phyloP scores from a whole-genome alignment of 2,329 filamentous ascomycete species.

The Ascochyta fabae region DNA sequence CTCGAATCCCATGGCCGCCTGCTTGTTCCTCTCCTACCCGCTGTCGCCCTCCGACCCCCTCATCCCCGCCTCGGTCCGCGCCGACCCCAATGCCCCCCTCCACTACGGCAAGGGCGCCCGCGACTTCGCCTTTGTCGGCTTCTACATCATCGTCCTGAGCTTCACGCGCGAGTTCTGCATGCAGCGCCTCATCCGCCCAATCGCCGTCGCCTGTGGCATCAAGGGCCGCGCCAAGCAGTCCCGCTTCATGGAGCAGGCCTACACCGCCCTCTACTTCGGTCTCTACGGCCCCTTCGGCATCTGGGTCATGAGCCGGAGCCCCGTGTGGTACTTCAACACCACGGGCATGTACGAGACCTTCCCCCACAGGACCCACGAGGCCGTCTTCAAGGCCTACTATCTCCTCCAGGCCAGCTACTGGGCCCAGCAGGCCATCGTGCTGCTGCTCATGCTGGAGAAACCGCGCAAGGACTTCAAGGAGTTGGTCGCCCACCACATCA shows the following conservation, averaged over 20 bases:
- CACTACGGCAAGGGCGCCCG: slow-evolving; percentile 90
- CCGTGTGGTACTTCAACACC: slow-evolving; percentile 96
- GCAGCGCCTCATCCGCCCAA: slow-evolving; percentile 83
- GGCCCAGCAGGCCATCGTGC: slow-evolving; percentile 90
- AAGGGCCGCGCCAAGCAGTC: slow-evolving; percentile 77
- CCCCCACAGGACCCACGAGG: slow-evolving; percentile 82
- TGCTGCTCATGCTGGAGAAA: slow-evolving; percentile 87
- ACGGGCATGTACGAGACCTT: slow-evolving; percentile 87
- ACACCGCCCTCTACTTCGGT: slow-evolving; percentile 89
- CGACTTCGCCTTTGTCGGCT: slow-evolving; percentile 85
- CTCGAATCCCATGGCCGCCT: slow-evolving; percentile 78
- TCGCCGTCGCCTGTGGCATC: slow-evolving; percentile 74
- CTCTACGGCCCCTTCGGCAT: slow-evolving; percentile 82
- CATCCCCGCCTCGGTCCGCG: slow-evolving; percentile 38
- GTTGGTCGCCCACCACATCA: slow-evolving; percentile 88
- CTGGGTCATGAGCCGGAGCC: slow-evolving; percentile 89
- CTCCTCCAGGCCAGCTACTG: slow-evolving; percentile 94
- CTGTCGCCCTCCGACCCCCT: slow-evolving; percentile 59
- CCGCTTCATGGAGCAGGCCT: slow-evolving; percentile 95
- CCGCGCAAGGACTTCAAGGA: slow-evolving; percentile 95
- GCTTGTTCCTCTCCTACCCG: slow-evolving; percentile 90
- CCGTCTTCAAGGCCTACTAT: slow-evolving; percentile 92
- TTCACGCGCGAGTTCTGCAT: slow-evolving; percentile 97
- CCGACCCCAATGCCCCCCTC: slow-evolving; percentile 48
- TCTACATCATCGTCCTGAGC: slow-evolving; percentile 87